Evolutionary conservation across 2,329 filamentous ascomycete genomes (phyloP).

Genomic region (Zymoseptoria passerinii): DNA sequence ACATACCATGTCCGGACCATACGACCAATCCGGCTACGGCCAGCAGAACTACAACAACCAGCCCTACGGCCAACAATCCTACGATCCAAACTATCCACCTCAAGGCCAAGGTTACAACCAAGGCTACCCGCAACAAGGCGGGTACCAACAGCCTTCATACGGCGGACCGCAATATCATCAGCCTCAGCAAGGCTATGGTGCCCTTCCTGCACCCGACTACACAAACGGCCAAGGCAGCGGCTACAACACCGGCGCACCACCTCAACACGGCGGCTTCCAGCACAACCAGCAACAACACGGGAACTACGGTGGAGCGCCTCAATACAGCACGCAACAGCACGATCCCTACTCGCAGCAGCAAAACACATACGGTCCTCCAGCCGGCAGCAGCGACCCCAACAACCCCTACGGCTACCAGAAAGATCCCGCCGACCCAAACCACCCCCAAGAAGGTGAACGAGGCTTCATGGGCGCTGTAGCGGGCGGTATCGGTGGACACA

Average conservation of each 20-base stretch:
- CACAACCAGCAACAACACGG: constrained; percentile 18
- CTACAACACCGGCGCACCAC: constrained; percentile 14
- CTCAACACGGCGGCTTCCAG: constrained; percentile 24
- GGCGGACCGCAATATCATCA: constrained; percentile 17
- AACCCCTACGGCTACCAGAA: constrained; percentile 31
- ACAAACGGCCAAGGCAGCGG: constrained; percentile 20
- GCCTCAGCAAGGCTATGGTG: constrained; percentile 21
- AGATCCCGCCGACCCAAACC: constrained; percentile 33
- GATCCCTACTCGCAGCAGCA: constrained; percentile 21
- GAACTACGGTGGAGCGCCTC: constrained; percentile 5
- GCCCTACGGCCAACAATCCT: constrained; percentile 15
- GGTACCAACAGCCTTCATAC: constrained; percentile 8
- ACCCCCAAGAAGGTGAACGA: constrained; percentile 46
- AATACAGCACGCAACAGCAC: constrained; percentile 18
- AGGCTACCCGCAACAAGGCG: constrained; percentile 14
- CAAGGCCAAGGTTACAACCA: constrained; percentile 12
- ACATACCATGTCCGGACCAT: constrained; percentile 16
- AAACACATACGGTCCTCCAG: constrained; percentile 34
- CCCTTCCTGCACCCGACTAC: constrained; percentile 23
- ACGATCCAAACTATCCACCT: constrained; percentile 18
- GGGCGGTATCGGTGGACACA: constrained; percentile 49
- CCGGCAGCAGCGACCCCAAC: constrained; percentile 29
- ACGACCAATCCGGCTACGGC: constrained; percentile 19
- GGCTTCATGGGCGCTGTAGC: constrained; percentile 50
- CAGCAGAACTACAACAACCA: constrained; percentile 17